These are phyloP conservation scores for Perkinsus olseni DNA, from an alignment of 169 alveolate species.

Conservation along the genomic window DNA sequence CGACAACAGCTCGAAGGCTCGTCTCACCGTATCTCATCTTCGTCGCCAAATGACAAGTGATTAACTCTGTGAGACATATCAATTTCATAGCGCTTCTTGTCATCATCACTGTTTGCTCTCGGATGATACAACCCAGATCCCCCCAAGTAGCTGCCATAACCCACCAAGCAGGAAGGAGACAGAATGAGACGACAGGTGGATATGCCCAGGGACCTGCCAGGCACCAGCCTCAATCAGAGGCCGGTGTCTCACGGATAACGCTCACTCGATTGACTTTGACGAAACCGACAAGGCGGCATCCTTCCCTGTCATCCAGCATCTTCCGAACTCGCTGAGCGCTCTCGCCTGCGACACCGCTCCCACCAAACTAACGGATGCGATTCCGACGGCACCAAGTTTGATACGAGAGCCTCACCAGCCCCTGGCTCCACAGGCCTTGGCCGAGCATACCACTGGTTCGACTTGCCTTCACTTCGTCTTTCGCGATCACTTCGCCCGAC, in stretches of 20 bases:
- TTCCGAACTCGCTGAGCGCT: conserved; percentile 36
- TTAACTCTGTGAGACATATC: conserved; percentile 62
- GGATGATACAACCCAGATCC: background rate
- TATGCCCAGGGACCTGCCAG: conserved; percentile 76
- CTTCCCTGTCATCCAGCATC: conserved; percentile 50
- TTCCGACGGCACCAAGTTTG: no score
- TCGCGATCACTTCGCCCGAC: background rate
- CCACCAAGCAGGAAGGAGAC: conserved; percentile 8
- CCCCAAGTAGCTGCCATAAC: background rate
- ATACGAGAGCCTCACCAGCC: background rate
- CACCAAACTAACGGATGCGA: background rate
- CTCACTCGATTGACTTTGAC: conserved; percentile 37
- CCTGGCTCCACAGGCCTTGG: background rate
- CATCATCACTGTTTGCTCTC: background rate
- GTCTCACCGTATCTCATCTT: conserved; percentile 43
- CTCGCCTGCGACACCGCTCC: conserved; percentile 10
- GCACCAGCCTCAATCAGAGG: no score
- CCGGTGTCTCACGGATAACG: background rate
- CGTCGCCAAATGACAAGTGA: conserved; percentile 65
- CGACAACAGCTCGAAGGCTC: background rate
- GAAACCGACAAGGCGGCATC: conserved; percentile 65
- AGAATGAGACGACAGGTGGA: conserved; percentile 68
- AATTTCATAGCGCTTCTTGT: conserved; percentile 14
- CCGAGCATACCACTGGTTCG: background rate
- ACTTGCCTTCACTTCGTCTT: background rate